Conservation (phyloP, 805 yeast species). For the Wickerhamomyces pijperi region DNA sequence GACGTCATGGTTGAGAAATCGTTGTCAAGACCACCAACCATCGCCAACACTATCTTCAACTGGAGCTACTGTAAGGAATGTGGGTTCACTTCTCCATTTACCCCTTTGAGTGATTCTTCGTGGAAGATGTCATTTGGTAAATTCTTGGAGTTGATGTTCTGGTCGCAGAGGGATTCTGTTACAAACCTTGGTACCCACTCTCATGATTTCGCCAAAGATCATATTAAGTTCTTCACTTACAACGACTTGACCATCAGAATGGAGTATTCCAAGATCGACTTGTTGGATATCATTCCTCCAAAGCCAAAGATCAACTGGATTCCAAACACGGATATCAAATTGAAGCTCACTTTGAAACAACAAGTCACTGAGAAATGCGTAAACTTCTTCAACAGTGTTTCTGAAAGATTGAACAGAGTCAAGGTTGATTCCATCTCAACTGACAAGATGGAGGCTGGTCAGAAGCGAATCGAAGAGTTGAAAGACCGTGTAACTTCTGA, state of each 20-base stretch:
- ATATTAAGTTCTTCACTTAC: conserved; percentile 74
- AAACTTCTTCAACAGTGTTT: conserved; percentile 62
- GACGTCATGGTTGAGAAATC: conserved; percentile 63
- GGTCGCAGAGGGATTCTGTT: conserved; percentile 47
- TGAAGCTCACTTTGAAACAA: conserved; percentile 54
- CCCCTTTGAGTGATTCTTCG: conserved; percentile 75
- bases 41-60: conserved; percentile 61
- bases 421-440: conserved; percentile 60
- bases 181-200: conserved; percentile 56
- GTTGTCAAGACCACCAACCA: conserved; percentile 44
- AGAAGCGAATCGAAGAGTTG: conserved; percentile 43
- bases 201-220: conserved; percentile 76
- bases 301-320: conserved; percentile 59
- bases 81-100: conserved; percentile 59
- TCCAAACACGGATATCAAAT: conserved; percentile 53
- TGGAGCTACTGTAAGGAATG: conserved; percentile 91
- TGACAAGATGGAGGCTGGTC: conserved; percentile 65
- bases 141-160: conserved; percentile 75
- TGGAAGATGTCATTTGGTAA: conserved; percentile 93
- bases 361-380: conserved; percentile 41
- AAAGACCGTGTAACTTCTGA: conserved; percentile 44
- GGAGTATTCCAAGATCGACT: conserved; percentile 65
- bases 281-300: conserved; percentile 75
- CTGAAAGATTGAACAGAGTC: conserved; percentile 62
- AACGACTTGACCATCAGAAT: conserved; percentile 69